A percentile compares a stretch with the other conserved stretches of the same genome.
These are phyloP conservation scores for Cinnamomum chago DNA, from an alignment of 164 flowering plant species.

Conservation along the genomic window DNA sequence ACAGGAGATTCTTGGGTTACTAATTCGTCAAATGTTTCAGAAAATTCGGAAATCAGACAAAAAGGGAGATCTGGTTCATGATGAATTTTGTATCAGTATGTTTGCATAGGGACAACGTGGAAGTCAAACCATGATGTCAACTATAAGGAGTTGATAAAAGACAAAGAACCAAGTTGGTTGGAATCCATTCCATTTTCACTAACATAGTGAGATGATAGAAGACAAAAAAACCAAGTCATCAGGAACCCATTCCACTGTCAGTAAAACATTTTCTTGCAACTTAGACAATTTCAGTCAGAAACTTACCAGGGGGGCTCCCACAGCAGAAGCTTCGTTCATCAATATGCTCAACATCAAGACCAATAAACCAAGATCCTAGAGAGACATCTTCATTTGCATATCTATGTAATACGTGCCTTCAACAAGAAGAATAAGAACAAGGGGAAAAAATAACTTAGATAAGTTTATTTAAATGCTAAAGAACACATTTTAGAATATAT, in stretches of 20 bases:
- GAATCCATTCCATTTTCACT: no score
- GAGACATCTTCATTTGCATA: conserved; percentile 96
- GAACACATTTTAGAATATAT: background rate
- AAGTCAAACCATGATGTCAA: background rate
- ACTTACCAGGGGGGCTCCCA: conserved; percentile 81
- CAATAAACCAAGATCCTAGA: conserved; percentile 91
- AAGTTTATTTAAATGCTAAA: background rate
- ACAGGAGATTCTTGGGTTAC: no score
- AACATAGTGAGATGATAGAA: no score
- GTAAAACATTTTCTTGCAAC: background rate
- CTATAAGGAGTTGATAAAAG: background rate
- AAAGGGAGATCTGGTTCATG: no score
- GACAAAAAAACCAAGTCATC: background rate
- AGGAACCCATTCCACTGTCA: background rate
- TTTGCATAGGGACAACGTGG: background rate
- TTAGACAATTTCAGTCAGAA: background rate
- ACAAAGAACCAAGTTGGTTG: no score
- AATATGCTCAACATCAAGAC: conserved; percentile 84
- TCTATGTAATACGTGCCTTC: conserved; percentile 70
- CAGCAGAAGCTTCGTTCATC: conserved; percentile 89
- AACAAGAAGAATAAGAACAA: background rate
- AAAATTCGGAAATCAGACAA: no score
- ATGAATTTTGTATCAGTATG: background rate
- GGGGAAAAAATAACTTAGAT: background rate
- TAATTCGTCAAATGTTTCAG: no score